phyloP scores from a whole-genome alignment of 2,329 filamentous ascomycete genomes.

The Penicillium griseofulvum region DNA sequence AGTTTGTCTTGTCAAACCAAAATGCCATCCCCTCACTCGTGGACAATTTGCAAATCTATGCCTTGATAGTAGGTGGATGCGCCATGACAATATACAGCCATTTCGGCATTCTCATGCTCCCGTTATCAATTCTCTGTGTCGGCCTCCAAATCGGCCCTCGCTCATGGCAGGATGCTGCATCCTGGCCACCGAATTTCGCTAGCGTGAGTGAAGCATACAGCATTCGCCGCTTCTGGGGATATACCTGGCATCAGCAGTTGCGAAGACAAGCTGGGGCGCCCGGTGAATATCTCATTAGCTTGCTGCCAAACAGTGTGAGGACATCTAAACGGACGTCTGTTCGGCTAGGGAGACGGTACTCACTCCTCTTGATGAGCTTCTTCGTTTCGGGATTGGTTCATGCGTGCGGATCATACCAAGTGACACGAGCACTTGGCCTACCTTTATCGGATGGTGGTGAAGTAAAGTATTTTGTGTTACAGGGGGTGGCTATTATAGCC shows the following conservation, averaged over 20 bases:
- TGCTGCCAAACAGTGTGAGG: not conserved
- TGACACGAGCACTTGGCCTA: not conserved
- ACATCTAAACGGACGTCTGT: not conserved
- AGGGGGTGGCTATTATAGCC: not conserved
- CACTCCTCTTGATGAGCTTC: not conserved
- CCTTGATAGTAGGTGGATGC: not conserved
- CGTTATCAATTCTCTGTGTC: not conserved
- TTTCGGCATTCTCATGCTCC: not conserved
- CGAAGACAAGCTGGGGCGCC: conserved; percentile 8
- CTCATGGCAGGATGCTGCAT: not conserved
- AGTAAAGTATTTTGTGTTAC: not conserved
- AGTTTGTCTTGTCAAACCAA: not conserved
- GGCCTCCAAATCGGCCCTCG: not conserved
- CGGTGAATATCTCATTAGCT: not conserved
- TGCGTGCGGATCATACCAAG: not conserved
- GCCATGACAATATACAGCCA: not conserved
- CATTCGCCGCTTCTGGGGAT: conserved; percentile 1
- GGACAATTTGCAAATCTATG: not conserved
- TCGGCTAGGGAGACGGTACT: not conserved
- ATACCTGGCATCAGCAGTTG: not conserved
- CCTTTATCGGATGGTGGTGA: not conserved
- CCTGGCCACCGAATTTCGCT: not conserved
- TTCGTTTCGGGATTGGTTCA: not conserved
- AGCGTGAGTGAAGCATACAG: not conserved
- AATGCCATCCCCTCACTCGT: not conserved